These are phyloP conservation scores for Aspergillus unguis DNA, from an alignment of 2,329 filamentous ascomycete species.

Conservation along the genomic window DNA sequence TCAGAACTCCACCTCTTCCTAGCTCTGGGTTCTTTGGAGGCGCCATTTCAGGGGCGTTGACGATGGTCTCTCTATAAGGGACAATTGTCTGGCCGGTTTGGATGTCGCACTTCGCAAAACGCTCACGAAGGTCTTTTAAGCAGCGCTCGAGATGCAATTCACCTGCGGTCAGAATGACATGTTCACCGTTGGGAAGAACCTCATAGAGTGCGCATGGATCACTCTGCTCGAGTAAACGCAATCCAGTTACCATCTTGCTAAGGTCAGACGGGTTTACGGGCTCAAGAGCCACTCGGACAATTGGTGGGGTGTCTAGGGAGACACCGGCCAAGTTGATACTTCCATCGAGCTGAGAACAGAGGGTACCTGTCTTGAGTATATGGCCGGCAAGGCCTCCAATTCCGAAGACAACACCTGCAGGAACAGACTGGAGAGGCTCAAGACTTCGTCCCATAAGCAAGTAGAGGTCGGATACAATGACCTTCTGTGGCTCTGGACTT, in stretches of 20 bases:
- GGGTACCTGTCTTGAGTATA: constrained; percentile 90
- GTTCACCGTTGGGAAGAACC: constrained; percentile 86
- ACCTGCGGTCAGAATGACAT: constrained; percentile 89
- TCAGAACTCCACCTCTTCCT: constrained; percentile 74
- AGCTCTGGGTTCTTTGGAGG: constrained; percentile 80
- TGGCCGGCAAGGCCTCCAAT: constrained; percentile 89
- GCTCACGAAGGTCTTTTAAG: constrained; percentile 84
- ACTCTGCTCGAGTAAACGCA: constrained; percentile 84
- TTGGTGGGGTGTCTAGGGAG: constrained; percentile 75
- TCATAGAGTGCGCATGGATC: constrained; percentile 97
- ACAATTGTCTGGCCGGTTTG: constrained; percentile 93
- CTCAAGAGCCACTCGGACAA: constrained; percentile 93
- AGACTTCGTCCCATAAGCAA: constrained; percentile 92
- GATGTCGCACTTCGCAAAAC: constrained; percentile 91
- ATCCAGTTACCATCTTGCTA: constrained; percentile 88
- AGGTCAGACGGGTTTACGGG: constrained; percentile 85
- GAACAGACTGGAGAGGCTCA: constrained; percentile 77
- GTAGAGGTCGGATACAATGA: constrained; percentile 83
- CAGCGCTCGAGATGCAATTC: constrained; percentile 93
- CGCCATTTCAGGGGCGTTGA: constrained; percentile 86
- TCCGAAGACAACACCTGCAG: constrained; percentile 91
- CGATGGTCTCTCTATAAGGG: constrained; percentile 89
- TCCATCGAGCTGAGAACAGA: constrained; percentile 83
- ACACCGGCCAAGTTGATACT: constrained; percentile 89
- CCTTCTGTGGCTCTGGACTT: constrained; percentile 70